Evolutionary conservation across 495 filamentous ascomycete species (phyloP), one percentile per base, ranked within the genome.

Genomic region (Physcia stellaris): DNA sequence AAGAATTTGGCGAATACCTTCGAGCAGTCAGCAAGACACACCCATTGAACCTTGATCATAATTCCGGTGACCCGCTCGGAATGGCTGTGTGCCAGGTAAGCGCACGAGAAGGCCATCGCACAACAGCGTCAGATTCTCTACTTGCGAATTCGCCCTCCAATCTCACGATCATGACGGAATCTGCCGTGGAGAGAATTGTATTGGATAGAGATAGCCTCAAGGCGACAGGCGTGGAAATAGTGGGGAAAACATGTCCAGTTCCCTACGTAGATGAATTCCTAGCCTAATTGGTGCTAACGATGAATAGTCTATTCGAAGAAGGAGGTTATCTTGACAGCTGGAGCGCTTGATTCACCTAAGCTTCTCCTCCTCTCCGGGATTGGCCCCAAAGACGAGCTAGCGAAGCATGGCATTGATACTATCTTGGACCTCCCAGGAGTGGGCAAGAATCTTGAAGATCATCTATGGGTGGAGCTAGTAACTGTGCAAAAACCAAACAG

Each of bases 321-420:
- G 39, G 76, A 80, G 33, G 64, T 77, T 23, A 68, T 79, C 35
- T 51, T 82, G 6, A 64, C 62, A 0, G 63, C 63, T n/a, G 77
- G 77, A 6, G 55, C 74, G 1, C 56, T 77, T 17, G 66, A 80
- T 50, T 59, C 56, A 11, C 77, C 77, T 2, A 66, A 71, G 28
- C 64, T 80, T 35, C 60, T 80, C 0, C 73, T 78, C 67, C 71
- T 76, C 41, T 76, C 71, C 0, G 77, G 77, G 6, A 71, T 82
- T 39, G 77, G 77, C 0, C 71, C 75, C 0, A 49, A 51, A 7
- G 45, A 54, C 0, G 61, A 77, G 21, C 65, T 82, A 0, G 26
- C 54, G n/a, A 44, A 65, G 24, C 67, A 63, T 52, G 42, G 53
- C 13, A 74, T 80, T 41, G 62, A 66, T 0, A 46, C 73, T 0